Conservation (phyloP, 495 filamentous ascomycete species). For the Xylaria bambusicola region DNA sequence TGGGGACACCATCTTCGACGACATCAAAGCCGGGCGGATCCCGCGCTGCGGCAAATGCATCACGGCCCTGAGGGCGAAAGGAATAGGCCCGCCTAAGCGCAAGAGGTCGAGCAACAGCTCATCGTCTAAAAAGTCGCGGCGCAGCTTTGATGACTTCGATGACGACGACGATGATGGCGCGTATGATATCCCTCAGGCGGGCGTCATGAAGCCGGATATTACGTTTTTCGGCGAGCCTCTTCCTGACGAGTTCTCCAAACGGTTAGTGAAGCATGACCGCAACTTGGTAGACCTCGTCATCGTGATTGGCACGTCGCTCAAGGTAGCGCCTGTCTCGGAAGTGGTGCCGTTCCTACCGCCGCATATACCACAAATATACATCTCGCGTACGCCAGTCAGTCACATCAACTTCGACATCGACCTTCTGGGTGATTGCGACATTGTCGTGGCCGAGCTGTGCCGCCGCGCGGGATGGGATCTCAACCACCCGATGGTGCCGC, state of each 20-base stretch:
- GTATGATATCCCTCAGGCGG: slow-evolving; percentile 67
- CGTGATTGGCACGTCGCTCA: slow-evolving; percentile 94
- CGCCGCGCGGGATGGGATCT: slow-evolving; percentile 84
- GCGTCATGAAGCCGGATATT: slow-evolving; percentile 99
- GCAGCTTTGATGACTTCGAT: slow-evolving; percentile 45
- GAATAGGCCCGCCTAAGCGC: slow-evolving; percentile 56
- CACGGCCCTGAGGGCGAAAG: slow-evolving; percentile 18
- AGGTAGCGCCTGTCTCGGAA: slow-evolving; percentile 92
- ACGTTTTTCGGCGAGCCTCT: slow-evolving; percentile 95
- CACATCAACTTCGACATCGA: slow-evolving; percentile 97
- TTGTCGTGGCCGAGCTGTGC: slow-evolving; percentile 86
- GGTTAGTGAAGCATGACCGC: slow-evolving; percentile 76
- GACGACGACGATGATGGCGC: slow-evolving; percentile 65
- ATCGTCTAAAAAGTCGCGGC: slow-evolving; percentile 58
- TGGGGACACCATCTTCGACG: slow-evolving; percentile 74
- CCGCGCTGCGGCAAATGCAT: slow-evolving; percentile 66
- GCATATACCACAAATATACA: slow-evolving; percentile 89
- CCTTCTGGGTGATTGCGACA: slow-evolving; percentile 89
- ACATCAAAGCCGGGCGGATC: slow-evolving; percentile 73
- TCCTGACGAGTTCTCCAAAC: slow-evolving; percentile 78
- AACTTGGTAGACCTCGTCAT: slow-evolving; percentile 86
- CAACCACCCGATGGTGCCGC: slow-evolving; percentile 82
- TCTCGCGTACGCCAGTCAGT: slow-evolving; percentile 80
- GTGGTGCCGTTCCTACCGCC: slow-evolving; percentile 78
- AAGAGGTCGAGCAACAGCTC: slow-evolving; percentile 72